Base-by-base conservation (phyloP, 805 yeast species). In the Saccharomycopsis fermentans region DNA sequence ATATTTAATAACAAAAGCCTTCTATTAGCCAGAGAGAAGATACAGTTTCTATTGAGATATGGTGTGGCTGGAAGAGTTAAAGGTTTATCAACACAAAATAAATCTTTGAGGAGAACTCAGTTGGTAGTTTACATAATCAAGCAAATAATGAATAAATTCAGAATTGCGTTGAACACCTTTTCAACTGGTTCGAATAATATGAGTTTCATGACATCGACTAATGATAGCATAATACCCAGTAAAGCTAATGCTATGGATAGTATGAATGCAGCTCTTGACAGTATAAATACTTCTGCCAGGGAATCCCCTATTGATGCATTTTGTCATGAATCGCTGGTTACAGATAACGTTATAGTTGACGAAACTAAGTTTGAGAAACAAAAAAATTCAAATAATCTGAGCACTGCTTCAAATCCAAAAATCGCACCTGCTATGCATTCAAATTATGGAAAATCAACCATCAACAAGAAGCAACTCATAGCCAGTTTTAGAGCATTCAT, bases 401-500 rank as follows among this genome's bases (percentile, higher is more conserved):
- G 8, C 19, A 29, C 4, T 50, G 29, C 16, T 17, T 17, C 34
- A 19, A 40, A n/a, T 27, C 6, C 34, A 24, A 26, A 24, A 19
- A 5, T 6, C 36, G 21, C 14, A 1, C 36, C 11, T 17, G 32
- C 48, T 29, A 37, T 14, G 3, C 6, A 17, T 12, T 36, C 54
- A 1, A 29, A 32, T 17, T 6, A 16, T 6, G 16, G 11, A 11
- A 50, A 32, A 11, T 8, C 43, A 26, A 6, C 43, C 4, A 17
- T 34, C 8, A 27, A 27, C 29, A 60, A 60, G 27, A 58, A 56
- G 35, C 63, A 60, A 53, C 3, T 29, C 16, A 21, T 51, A 6
- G 52, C 29, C 24, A 55, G 43, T 27, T 55, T 61, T 43, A 55
- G 57, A 29, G 16, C 26, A 17, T 57, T 62, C 21, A 69, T 76